Evolutionary conservation across 371 early-diverging fungal genomes (phyloP).

Genomic region (Enterocytospora artemiae): DNA sequence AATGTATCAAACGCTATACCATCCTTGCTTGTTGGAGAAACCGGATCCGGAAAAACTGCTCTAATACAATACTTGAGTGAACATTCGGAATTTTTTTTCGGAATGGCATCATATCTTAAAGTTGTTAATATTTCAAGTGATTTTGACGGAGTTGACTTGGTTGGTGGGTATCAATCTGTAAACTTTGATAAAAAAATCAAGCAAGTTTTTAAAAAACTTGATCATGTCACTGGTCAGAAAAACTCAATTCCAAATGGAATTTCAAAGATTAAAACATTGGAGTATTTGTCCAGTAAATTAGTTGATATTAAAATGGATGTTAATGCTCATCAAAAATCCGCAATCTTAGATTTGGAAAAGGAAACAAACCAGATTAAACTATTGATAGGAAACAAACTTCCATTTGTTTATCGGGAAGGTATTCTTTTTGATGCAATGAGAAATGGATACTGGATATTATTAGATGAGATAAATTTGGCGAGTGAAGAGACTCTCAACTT

Average conservation of each 20-base stretch:
- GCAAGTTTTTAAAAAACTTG: slow-evolving; percentile 6
- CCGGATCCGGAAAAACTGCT: slow-evolving; percentile 97
- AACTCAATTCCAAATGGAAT: background rate
- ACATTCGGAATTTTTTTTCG: slow-evolving; percentile 57
- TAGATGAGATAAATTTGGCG: slow-evolving; percentile 97
- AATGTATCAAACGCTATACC: slow-evolving; percentile 62
- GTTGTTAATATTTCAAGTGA: slow-evolving; percentile 93
- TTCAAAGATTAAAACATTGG: background rate
- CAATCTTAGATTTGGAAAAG: background rate
- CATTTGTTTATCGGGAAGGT: slow-evolving; percentile 85
- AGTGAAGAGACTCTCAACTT: slow-evolving; percentile 80
- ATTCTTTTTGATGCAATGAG: slow-evolving; percentile 75
- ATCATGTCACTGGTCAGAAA: background rate
- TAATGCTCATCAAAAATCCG: background rate
- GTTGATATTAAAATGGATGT: background rate
- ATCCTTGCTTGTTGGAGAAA: slow-evolving; percentile 86
- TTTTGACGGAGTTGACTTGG: slow-evolving; percentile 81
- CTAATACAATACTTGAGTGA: slow-evolving; percentile 80
- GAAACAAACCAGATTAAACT: slow-evolving; percentile 13
- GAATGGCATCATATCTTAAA: slow-evolving; percentile 61
- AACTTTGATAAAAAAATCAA: slow-evolving; percentile 37
- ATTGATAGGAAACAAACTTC: slow-evolving; percentile 60
- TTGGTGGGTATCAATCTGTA: slow-evolving; percentile 63
- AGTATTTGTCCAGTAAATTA: background rate
- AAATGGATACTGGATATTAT: slow-evolving; percentile 82